These are phyloP conservation scores for Garcia nutans DNA, from an alignment of 345 rosid species.

Conservation along the genomic window DNA sequence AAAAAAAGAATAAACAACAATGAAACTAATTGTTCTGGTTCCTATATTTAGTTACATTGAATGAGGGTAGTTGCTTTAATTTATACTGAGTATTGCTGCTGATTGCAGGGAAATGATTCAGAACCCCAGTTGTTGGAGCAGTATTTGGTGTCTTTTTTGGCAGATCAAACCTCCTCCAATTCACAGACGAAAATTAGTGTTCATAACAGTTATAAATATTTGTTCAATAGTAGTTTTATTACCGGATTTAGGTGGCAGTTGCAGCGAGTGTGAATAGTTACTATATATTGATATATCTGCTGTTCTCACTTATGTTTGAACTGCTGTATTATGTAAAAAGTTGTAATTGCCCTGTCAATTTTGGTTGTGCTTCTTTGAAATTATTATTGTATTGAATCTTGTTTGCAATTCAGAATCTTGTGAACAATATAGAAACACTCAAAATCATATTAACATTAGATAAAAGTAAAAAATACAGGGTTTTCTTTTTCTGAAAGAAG, in stretches of 20 bases:
- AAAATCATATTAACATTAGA: not conserved
- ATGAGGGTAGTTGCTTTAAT: not conserved
- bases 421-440: not conserved
- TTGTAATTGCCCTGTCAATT: not conserved
- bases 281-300: not conserved
- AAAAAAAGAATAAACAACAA: not conserved
- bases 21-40: not conserved
- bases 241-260: not conserved
- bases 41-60: not conserved
- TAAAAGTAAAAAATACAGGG: not conserved
- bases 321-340: not conserved
- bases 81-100: not conserved
- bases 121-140: not conserved
- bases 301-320: not conserved
- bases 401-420: not conserved
- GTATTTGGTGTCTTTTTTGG: not conserved
- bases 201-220: not conserved
- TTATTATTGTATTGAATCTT: not conserved
- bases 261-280: not conserved
- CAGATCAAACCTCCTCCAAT: not conserved
- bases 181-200: not conserved
- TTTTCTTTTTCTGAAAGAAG: not conserved
- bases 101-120: constrained; percentile 2
- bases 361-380: not conserved
- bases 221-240: not conserved